Evolutionary conservation across 1,284 basidiomycete species (phyloP), one percentile per base, ranked within the genome.

Genomic region (Ganoderma sinense): DNA sequence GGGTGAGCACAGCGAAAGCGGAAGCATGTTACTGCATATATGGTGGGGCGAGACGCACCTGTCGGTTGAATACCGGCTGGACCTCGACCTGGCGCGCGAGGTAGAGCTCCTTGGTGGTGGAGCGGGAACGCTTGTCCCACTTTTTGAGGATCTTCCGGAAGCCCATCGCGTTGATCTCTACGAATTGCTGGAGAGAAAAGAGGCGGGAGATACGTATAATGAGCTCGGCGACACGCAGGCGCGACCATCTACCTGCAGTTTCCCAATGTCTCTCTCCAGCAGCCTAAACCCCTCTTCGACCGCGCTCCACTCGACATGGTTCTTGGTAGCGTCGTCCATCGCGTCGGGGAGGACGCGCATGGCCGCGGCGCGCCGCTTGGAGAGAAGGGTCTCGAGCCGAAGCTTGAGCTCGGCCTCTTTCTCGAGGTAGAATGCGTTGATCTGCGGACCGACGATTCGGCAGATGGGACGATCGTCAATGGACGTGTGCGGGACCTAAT

Each of bases 131-230:
- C 83, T 99, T 99, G 84, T 99, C 98, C 90, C 97, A 99, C 80
- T 99, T 99, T 79, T 99, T 99, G 73, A 99, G 83, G 66, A 99
- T 99, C 82, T 99, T 99, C 64, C 97, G 90, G 82, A 99, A 99
- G 2, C 97, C 98, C 4, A 93, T 97, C 1, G 95, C 98, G 80
- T 99, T 99, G 79, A 99, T 94, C 82, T 99, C 98, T 75, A 99
- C 93, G 78, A 98, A 99, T 88, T 96, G 94, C 94, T 97, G 80
- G 74, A 75, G 36, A 40, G 48, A 36, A 36, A 39, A 51, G 53
- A 73, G 65, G 75, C 69, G 71, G 71, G 74, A 74, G 72, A 73
- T 76, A 68, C 74, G 74, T 65, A 75, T 75, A 33, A 63, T 70
- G 71, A 61, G 62, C 59, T 60, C 66, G 62, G 39, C 67, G 64